Evolutionary conservation across 2,329 filamentous ascomycete species (phyloP), one percentile per base, ranked within the genome.

Genomic region (Aspergillus sergii): DNA sequence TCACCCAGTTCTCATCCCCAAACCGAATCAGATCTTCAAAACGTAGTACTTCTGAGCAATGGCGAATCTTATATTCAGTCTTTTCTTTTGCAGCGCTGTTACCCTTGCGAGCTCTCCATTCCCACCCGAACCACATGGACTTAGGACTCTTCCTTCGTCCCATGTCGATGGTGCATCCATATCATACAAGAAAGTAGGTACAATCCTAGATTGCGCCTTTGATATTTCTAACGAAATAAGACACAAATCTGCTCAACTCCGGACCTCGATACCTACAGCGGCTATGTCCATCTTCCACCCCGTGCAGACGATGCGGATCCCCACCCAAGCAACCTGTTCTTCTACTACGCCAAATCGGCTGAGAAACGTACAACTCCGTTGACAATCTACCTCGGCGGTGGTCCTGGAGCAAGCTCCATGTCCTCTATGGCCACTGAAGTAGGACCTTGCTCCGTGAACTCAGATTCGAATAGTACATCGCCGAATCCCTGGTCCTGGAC

Each of bases 311-410:
- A 45, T 34, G 56, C 56, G 6, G 21, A 14, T 21, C 41, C 43
- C 28, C 56, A 58, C 56, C 28, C 19, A n/a, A 58, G 56, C 30
- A 58, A 50, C 26, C 30, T 58, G 19, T 58, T 46, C 28, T 58
- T 58, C 43, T 58, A 46, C 56, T 48, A 58, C 12, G 23, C 43
- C 41, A 32, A 45, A 9, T 58, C 43, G 1, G 30, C 7, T 2
- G 26, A 12, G 46, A 14, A 34, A 58, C n/a, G 41, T 2, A 45
- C 56, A 4, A 12, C 56, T 21, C 56, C 56, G 1, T 23, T 58
- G n/a, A 58, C 56, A 4, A 45, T 58, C 28, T 58, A 34, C 28
- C 56, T 58, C 4, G 56, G 56, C 1, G 56, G 56, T 45, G 56
- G 56, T 11, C 56, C 56, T 21, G 56, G 56, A 26, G 41, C 56